Conservation (phyloP, 352 stramenopile species). For the Globisporangium apiculatum region DNA sequence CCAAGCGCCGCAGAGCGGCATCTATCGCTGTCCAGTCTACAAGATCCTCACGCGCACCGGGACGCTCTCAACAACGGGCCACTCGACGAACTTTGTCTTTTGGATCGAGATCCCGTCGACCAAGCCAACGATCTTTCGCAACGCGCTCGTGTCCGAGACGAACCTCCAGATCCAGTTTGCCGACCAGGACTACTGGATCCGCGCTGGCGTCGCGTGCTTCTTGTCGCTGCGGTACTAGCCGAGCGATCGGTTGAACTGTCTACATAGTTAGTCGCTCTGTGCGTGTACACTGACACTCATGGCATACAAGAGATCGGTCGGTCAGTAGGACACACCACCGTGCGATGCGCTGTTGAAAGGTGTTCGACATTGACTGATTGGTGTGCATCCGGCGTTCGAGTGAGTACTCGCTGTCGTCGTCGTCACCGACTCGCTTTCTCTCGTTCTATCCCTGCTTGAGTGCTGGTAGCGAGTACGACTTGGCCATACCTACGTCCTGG, state of each 20-base stretch:
- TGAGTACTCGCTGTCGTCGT: not conserved
- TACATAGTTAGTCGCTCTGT: no score
- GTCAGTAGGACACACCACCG: no score
- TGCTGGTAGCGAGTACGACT: conserved; percentile 46
- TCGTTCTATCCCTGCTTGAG: conserved; percentile 21
- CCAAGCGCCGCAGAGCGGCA: conserved; percentile 56
- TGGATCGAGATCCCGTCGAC: conserved; percentile 93
- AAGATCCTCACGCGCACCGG: conserved; percentile 92
- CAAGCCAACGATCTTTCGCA: conserved; percentile 72
- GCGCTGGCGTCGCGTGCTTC: conserved; percentile 93
- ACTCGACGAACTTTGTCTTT: conserved; percentile 97
- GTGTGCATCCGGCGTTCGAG: no score
- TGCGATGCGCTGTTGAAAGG: no score
- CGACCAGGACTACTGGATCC: conserved; percentile 95
- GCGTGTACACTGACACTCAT: no score
- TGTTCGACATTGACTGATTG: no score
- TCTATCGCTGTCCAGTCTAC: conserved; percentile 94
- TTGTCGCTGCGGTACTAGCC: conserved; percentile 89
- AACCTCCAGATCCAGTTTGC: conserved; percentile 87
- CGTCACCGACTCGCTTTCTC: not conserved
- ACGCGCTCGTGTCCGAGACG: conserved; percentile 90
- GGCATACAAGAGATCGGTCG: no score
- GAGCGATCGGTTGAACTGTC: no score
- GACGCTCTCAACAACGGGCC: conserved; percentile 93
- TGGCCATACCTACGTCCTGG: conserved; percentile 24